phyloP scores from a whole-genome alignment of 1,284 basidiomycete genomes.

The Naganishia sp. region DNA sequence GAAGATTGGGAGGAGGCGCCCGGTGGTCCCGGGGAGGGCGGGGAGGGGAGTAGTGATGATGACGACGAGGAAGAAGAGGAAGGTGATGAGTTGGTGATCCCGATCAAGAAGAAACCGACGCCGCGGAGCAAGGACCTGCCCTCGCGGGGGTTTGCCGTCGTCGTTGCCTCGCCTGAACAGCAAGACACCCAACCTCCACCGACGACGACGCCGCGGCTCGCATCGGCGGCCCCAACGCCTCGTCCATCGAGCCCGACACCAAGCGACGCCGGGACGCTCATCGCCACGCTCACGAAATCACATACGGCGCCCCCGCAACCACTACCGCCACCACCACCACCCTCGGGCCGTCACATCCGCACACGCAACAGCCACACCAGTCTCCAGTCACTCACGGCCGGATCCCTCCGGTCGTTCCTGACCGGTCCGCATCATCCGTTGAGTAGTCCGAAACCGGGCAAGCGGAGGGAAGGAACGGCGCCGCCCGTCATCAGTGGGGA shows the following conservation, averaged over 20 bases:
- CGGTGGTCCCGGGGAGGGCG: not conserved
- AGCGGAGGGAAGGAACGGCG: not conserved
- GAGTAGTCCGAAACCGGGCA: conserved; percentile 3
- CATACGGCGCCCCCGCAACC: not conserved
- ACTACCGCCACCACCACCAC: not conserved
- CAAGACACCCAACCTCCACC: no score
- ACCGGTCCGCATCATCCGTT: conserved; percentile 28
- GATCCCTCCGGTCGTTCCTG: conserved; percentile 1
- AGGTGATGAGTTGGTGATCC: conserved; percentile 24
- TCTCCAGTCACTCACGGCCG: conserved; percentile 18
- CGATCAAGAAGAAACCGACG: conserved; percentile 6
- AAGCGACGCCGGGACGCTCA: conserved; percentile 10
- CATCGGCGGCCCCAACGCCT: not conserved
- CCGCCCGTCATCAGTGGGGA: conserved; percentile 23
- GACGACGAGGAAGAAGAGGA: conserved; percentile 19
- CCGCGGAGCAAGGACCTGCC: no score
- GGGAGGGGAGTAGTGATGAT: not conserved
- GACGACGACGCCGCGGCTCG: not conserved
- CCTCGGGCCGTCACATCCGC: conserved; percentile 14
- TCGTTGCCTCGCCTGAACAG: not conserved
- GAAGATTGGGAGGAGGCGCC: conserved; percentile 3
- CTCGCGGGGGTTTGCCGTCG: not conserved
- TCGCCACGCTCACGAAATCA: conserved; percentile 3
- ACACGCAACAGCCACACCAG: conserved; percentile 30
- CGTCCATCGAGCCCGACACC: not conserved